These are phyloP conservation scores for Apostasia shenzhenica DNA, from an alignment of 106 monocot species.

Conservation along the genomic window DNA sequence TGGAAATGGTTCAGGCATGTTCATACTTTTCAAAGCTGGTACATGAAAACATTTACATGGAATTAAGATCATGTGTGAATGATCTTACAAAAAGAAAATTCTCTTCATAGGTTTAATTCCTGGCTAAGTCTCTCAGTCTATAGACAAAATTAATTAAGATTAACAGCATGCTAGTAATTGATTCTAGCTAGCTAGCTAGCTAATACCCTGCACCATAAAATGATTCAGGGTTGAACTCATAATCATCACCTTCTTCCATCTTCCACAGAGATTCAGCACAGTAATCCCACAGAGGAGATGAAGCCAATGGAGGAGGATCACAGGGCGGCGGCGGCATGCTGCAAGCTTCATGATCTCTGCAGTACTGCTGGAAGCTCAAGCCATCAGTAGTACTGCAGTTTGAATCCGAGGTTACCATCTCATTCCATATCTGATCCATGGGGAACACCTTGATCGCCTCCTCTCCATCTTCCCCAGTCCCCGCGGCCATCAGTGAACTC, in stretches of 20 bases:
- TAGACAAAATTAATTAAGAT: not conserved
- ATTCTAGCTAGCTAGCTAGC: too few species aligned
- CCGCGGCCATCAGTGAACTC: not conserved
- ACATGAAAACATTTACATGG: too few species aligned
- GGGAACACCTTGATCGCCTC: constrained; percentile 13
- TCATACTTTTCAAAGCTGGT: too few species aligned
- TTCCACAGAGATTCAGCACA: constrained; percentile 24
- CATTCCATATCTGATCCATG: constrained; percentile 43
- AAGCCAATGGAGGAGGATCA: not conserved
- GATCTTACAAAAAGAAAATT: too few species aligned
- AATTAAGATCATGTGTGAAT: too few species aligned
- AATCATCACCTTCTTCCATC: constrained; percentile 5
- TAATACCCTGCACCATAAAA: too few species aligned
- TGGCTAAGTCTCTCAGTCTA: not conserved
- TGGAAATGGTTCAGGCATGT: too few species aligned
- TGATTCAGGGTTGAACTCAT: constrained; percentile 12
- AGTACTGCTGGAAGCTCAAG: constrained; percentile 12
- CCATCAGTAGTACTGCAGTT: not conserved
- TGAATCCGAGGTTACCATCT: constrained; percentile 19
- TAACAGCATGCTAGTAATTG: too few species aligned
- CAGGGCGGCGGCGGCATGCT: not conserved
- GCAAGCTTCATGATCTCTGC: constrained; percentile 5
- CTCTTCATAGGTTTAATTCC: not conserved
- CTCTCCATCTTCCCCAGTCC: not conserved
- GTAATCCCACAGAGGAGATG: constrained; percentile 19